Evolutionary conservation across 768 basidiomycete species (phyloP).

Genomic region (Hebeloma cylindrosporum): DNA sequence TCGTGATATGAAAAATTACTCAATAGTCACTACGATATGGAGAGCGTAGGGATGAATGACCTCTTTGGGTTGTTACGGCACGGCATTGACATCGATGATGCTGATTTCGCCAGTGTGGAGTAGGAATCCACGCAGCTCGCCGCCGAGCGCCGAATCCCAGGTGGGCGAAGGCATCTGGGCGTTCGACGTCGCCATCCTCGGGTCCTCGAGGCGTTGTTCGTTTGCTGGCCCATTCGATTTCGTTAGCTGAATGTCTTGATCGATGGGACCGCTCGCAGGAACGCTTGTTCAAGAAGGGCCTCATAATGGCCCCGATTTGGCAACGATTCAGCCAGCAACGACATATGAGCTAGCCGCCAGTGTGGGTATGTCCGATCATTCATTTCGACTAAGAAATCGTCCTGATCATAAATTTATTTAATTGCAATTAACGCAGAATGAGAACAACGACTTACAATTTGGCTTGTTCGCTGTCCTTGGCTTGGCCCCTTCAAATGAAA

Average conservation of each 20-base stretch:
- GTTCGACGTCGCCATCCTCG: too few species aligned
- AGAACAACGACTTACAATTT: slow-evolving; percentile 27
- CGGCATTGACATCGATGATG: too few species aligned
- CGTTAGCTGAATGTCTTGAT: slow-evolving; percentile 23
- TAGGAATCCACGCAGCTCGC: too few species aligned
- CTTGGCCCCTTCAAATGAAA: slow-evolving; percentile 6
- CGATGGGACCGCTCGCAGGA: slow-evolving; percentile 35
- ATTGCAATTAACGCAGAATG: slow-evolving; percentile 3
- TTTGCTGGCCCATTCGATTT: too few species aligned
- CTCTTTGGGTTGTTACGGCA: too few species aligned
- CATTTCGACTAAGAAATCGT: slow-evolving; percentile 36
- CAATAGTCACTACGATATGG: too few species aligned
- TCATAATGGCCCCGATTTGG: slow-evolving; percentile 32
- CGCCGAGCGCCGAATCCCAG: too few species aligned
- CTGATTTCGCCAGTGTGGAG: too few species aligned
- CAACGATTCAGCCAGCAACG: slow-evolving; percentile 32
- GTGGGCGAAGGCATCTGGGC: too few species aligned
- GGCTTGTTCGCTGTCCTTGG: slow-evolving; percentile 22
- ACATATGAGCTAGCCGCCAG: slow-evolving; percentile 34
- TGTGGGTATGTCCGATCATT: slow-evolving; percentile 28
- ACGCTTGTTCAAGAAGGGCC: slow-evolving; percentile 31
- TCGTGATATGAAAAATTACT: too few species aligned
- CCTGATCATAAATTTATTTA: slow-evolving; percentile 19
- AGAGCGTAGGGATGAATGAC: too few species aligned
- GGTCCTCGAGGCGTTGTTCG: too few species aligned